A percentile compares a stretch with the other conserved stretches of the same genome.
phyloP scores from a whole-genome alignment of 192 early-diverging fungal genomes.

The Piromyces sp. region DNA sequence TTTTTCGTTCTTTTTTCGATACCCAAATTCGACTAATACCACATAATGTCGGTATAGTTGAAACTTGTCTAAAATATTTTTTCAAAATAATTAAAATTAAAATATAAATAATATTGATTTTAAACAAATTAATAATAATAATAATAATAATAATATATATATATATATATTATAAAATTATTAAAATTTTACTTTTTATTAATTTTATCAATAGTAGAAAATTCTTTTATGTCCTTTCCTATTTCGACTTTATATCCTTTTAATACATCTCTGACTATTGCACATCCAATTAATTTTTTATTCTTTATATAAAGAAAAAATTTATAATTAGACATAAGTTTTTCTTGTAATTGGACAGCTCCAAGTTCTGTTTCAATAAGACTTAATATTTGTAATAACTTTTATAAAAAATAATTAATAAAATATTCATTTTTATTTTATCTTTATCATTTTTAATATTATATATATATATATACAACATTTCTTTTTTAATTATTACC shows the following conservation, averaged over 20 bases:
- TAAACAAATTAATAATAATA: too few relatives aligned
- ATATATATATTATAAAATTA: too few relatives aligned
- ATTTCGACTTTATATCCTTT: neutral
- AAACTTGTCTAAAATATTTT: neutral
- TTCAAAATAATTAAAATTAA: neutral
- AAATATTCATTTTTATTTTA: too few relatives aligned
- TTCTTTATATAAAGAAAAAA: constrained; percentile 5
- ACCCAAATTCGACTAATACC: constrained; percentile 15
- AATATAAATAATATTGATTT: too few relatives aligned
- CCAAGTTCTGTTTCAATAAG: constrained; percentile 8
- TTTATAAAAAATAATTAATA: neutral
- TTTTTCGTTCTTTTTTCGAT: constrained; percentile 6
- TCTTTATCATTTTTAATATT: too few relatives aligned
- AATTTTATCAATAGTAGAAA: neutral
- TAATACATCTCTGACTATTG: constrained; percentile 1
- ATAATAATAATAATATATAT: neutral
- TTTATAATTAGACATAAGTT: neutral
- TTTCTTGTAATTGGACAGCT: neutral
- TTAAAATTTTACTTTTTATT: neutral
- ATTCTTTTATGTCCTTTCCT: neutral
- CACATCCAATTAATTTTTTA: constrained; percentile 6
- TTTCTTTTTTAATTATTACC: neutral
- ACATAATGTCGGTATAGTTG: constrained; percentile 1
- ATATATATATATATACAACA: neutral
- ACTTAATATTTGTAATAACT: constrained; percentile 6